Evolutionary conservation across 2,329 filamentous ascomycete genomes (phyloP), one percentile per base, ranked within the genome.

Genomic region (Mycocentrospora acerina): DNA sequence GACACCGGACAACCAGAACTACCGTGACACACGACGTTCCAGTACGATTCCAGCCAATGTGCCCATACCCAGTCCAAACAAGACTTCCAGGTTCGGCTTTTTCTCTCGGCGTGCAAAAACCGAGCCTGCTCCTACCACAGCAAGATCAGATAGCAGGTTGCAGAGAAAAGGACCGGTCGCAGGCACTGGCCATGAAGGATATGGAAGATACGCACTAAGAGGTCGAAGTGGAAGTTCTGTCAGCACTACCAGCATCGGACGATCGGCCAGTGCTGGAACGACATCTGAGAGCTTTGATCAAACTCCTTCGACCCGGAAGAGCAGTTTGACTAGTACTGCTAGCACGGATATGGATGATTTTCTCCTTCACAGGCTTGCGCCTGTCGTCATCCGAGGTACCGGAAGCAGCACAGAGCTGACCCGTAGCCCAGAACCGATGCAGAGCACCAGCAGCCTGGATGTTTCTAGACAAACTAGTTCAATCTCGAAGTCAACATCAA

Each of bases 181-280:
- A 27, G 91, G 91, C n/a, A 97, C 91, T 25, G 91, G 91, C 0
- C 90, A 97, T 57, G 91, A 97, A 70, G 86, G 86, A 1, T 90
- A 91, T 56, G 85, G 85, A 1, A 79, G 78, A 39, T 73, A 88
- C 39, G 81, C 82, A 3, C 71, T 76, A 4, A 79, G 82, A 41
- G 78, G 84, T 19, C 79, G 85, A 37, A 88, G 82, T 55, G 80
- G 77, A 42, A 83, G 80, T 55, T 70, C 74, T 14, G 69, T 75
- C 7, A 78, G 73, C 44, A 52, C 71, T 16, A 72, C 71, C n/a
- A 75, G 70, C 17, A 71, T 72, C 29, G 64, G 68, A 30, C 68
- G 72, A 24, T 75, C 73, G 16, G 63, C 69, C 7, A 75, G 73
- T 50, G 66, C 70, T 17, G 72, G 69, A 24, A 69, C 59, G 12